Conservation (phyloP, 192 early-diverging fungal species). For the Jimgerdemannia flammicorona region DNA sequence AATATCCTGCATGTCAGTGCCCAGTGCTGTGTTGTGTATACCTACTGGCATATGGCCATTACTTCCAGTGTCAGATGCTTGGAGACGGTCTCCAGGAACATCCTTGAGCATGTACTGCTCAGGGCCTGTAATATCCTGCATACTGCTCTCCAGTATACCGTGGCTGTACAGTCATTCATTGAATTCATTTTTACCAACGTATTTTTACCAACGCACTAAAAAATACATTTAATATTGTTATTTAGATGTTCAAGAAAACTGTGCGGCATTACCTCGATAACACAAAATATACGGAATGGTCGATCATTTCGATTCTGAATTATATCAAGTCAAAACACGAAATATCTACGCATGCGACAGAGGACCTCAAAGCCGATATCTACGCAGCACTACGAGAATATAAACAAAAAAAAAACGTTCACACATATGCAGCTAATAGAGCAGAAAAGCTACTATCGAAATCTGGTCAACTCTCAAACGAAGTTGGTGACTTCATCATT, state of each 20-base stretch:
- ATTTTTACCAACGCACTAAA: slow-evolving; percentile 14
- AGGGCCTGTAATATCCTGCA: neutral
- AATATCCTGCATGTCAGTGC: too few species aligned
- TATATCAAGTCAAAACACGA: slow-evolving; percentile 14
- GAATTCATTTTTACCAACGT: slow-evolving; percentile 6
- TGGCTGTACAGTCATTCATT: slow-evolving; percentile 1
- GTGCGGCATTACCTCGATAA: slow-evolving; percentile 9
- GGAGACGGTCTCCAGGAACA: slow-evolving; percentile 2
- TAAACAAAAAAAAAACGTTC: neutral
- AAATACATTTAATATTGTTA: slow-evolving; percentile 1
- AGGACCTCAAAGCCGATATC: slow-evolving; percentile 10
- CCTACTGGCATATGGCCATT: slow-evolving; percentile 13
- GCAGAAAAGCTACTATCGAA: slow-evolving; percentile 18
- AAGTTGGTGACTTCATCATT: slow-evolving; percentile 13
- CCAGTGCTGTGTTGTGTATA: slow-evolving; percentile 11
- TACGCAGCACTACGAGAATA: slow-evolving; percentile 10
- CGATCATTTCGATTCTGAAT: slow-evolving; percentile 7
- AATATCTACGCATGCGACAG: slow-evolving; percentile 8
- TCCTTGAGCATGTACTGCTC: slow-evolving; percentile 12
- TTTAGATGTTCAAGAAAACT: slow-evolving; percentile 15
- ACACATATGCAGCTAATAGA: slow-evolving; percentile 20
- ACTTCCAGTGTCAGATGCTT: slow-evolving; percentile 13
- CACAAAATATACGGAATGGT: slow-evolving; percentile 11
- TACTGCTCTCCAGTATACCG: slow-evolving; percentile 14
- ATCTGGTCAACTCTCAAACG: slow-evolving; percentile 13